Conservation (phyloP, 495 filamentous ascomycete genomes). For the Collariella sp. region DNA sequence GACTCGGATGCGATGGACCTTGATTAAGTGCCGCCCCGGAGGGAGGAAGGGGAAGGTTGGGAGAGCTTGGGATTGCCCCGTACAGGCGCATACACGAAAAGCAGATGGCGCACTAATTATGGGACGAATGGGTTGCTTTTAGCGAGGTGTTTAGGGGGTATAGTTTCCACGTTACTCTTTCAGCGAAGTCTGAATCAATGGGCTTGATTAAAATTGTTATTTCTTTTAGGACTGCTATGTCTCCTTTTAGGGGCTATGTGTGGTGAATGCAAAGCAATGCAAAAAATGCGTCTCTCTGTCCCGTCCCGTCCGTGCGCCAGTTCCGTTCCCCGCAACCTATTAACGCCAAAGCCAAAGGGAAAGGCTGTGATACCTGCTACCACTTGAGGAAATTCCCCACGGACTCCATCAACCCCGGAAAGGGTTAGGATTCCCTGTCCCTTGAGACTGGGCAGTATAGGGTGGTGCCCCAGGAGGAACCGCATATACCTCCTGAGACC, state of each 20-base stretch:
- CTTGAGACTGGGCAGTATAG: constrained; percentile 7
- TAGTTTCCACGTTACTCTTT: not conserved
- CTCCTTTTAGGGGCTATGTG: not conserved
- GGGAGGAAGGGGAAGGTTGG: not conserved
- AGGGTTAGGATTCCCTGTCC: constrained; percentile 21
- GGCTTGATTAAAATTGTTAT: not conserved
- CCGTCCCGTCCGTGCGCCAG: not conserved
- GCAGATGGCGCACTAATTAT: not conserved
- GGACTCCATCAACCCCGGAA: constrained; percentile 11
- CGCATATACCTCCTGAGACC: constrained; percentile 18
- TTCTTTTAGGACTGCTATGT: not conserved
- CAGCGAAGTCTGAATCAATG: not conserved
- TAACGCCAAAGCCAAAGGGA: not conserved
- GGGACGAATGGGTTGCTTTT: not conserved
- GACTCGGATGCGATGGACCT: constrained; percentile 69
- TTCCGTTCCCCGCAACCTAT: not conserved
- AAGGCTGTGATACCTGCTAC: not conserved
- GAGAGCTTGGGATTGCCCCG: not conserved
- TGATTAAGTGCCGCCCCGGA: constrained; percentile 32
- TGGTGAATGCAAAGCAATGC: constrained; percentile 1
- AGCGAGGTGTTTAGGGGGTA: constrained; percentile 6
- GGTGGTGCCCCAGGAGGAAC: constrained; percentile 30
- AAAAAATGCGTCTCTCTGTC: not conserved
- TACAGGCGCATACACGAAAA: not conserved
- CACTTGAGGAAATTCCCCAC: not conserved